phyloP scores from a whole-genome alignment of 345 rosid genomes.

The Arabidopsis suecica region DNA sequence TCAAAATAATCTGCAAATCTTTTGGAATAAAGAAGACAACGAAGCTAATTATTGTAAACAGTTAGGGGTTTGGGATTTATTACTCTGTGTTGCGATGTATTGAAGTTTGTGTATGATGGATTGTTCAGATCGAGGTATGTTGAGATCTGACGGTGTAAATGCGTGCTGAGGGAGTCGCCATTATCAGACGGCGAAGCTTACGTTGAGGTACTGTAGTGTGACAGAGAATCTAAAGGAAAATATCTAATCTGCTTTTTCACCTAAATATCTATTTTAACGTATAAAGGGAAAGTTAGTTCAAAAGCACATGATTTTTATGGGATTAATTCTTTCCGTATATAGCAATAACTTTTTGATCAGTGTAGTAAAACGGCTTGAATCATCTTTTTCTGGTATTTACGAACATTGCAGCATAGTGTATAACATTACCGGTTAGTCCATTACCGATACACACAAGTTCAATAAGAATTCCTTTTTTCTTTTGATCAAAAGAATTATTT shows the following conservation, averaged over 20 bases:
- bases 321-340: slow-evolving; percentile 17
- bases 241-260: slow-evolving; percentile 25
- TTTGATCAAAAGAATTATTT: too few relatives aligned
- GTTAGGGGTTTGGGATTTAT: not conserved
- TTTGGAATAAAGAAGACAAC: slow-evolving; percentile 20
- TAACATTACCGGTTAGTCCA: too few relatives aligned
- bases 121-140: not conserved
- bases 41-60: slow-evolving; percentile 19
- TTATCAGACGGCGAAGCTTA: slow-evolving; percentile 17
- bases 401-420: too few relatives aligned
- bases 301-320: slow-evolving; percentile 19
- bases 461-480: too few relatives aligned
- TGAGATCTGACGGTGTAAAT: slow-evolving; percentile 34
- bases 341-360: slow-evolving; percentile 16
- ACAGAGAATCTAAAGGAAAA: slow-evolving; percentile 26
- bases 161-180: slow-evolving; percentile 7
- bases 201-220: slow-evolving; percentile 14
- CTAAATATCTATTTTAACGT: not conserved
- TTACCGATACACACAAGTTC: too few relatives aligned
- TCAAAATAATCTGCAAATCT: slow-evolving; percentile 27
- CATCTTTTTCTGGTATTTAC: not conserved
- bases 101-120: not conserved
- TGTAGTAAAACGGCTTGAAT: not conserved
- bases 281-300: slow-evolving; percentile 31
- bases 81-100: slow-evolving; percentile 29